Evolutionary conservation across 768 basidiomycete species (phyloP).

Genomic region (Rhodotorula taiwanensis): DNA sequence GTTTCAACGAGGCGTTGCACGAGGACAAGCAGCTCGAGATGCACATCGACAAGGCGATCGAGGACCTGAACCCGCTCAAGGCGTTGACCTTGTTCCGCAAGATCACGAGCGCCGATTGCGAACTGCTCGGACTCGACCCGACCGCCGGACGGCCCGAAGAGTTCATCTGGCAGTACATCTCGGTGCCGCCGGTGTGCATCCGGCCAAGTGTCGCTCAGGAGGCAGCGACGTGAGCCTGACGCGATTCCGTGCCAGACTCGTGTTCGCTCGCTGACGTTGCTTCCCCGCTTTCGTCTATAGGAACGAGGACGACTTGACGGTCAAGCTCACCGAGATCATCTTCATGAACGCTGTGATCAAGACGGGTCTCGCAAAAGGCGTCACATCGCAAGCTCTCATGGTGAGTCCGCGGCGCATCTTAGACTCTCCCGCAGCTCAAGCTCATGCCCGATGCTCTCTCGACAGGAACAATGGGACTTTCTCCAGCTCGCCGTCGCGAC

Average conservation of each 20-base stretch:
- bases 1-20: conserved; percentile 71
- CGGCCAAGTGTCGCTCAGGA: conserved; percentile 96
- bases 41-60: conserved; percentile 80
- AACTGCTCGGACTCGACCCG: conserved; percentile 83
- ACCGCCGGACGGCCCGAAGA: conserved; percentile 87
- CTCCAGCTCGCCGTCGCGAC: conserved; percentile 88
- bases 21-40: conserved; percentile 77
- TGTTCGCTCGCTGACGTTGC: not conserved
- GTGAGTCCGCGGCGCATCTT: too few relatives aligned
- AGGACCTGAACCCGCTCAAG: conserved; percentile 90
- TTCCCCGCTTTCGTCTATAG: conserved; percentile 49
- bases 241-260: not conserved
- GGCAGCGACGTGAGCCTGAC: conserved; percentile 56
- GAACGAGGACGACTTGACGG: conserved; percentile 96
- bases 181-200: conserved; percentile 95
- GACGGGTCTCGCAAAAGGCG: conserved; percentile 77
- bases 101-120: conserved; percentile 93
- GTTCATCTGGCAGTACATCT: conserved; percentile 97
- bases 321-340: conserved; percentile 94
- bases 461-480: conserved; percentile 95
- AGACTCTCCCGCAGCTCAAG: too few relatives aligned
- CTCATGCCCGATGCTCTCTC: not conserved
- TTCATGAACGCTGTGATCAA: conserved; percentile 89
- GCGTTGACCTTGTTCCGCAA: conserved; percentile 84
- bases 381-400: conserved; percentile 83